phyloP scores from a whole-genome alignment of 176 grass and related monocot genomes.

The Eremochloa ophiuroides region DNA sequence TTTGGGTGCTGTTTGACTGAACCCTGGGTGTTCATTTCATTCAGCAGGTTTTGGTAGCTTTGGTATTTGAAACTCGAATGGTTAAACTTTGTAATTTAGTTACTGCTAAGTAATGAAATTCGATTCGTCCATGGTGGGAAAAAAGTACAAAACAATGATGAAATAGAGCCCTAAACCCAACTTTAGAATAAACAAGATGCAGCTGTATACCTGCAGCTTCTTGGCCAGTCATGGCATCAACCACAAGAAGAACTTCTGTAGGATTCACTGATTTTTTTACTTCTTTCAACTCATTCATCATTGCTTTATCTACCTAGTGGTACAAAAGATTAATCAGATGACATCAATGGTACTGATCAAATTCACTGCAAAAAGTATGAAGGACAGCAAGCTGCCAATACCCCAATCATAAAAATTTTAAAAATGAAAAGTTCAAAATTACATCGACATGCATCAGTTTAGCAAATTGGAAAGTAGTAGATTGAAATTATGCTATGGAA shows the following conservation, averaged over 20 bases:
- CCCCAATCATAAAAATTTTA: background rate
- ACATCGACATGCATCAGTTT: background rate
- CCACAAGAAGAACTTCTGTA: slow-evolving; percentile 92
- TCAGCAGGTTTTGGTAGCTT: too few species aligned
- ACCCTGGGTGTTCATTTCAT: too few species aligned
- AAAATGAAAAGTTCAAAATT: background rate
- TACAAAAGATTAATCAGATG: slow-evolving; percentile 9
- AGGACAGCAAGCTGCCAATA: background rate
- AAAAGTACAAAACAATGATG: background rate
- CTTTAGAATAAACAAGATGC: background rate
- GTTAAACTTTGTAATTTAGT: too few species aligned
- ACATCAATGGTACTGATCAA: background rate
- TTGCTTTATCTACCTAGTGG: slow-evolving; percentile 81
- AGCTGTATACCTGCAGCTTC: slow-evolving; percentile 83
- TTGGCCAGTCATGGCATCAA: slow-evolving; percentile 99
- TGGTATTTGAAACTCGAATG: too few species aligned
- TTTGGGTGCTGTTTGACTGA: too few species aligned
- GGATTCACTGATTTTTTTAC: slow-evolving; percentile 85
- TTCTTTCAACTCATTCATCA: slow-evolving; percentile 99
- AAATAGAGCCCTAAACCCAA: background rate
- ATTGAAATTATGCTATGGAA: background rate
- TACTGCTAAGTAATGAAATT: too few species aligned
- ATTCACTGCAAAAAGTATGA: background rate
- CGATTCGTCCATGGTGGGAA: too few species aligned
- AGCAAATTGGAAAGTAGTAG: background rate